Conservation (phyloP, 306 rosid genomes). For the Trifolium subterraneum region DNA sequence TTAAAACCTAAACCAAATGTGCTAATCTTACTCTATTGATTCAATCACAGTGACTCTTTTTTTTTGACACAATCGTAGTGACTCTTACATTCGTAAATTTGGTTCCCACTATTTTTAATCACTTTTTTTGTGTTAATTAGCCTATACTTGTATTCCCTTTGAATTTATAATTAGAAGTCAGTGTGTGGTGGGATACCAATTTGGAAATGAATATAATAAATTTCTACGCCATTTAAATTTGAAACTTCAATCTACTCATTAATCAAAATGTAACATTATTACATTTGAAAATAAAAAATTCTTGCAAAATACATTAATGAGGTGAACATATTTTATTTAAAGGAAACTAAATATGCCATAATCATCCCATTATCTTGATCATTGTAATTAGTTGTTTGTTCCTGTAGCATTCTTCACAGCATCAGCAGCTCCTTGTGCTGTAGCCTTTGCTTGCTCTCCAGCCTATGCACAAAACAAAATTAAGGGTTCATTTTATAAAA, state of each 20-base stretch:
- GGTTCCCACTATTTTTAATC: too few species aligned
- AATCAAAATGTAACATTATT: conserved; percentile 8
- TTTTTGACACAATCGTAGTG: too few species aligned
- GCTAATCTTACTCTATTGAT: too few species aligned
- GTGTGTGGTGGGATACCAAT: not conserved
- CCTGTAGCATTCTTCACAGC: conserved; percentile 78
- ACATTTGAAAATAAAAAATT: conserved; percentile 20
- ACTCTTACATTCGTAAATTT: too few species aligned
- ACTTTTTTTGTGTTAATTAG: too few species aligned
- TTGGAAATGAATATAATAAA: not conserved
- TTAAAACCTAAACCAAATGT: too few species aligned
- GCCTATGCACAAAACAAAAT: conserved; percentile 32
- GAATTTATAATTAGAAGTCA: too few species aligned
- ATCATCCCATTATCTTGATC: conserved; percentile 21
- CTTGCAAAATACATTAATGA: not conserved
- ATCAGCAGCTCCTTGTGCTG: conserved; percentile 64
- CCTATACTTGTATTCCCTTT: too few species aligned
- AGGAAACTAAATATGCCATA: conserved; percentile 6
- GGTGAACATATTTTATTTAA: conserved; percentile 32
- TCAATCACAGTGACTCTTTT: too few species aligned
- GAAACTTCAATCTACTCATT: conserved; percentile 1
- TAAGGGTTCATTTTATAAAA: not conserved
- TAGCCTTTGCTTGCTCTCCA: conserved; percentile 55
- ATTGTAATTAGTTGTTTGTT: conserved; percentile 50
- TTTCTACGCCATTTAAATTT: not conserved